A percentile compares a stretch with the other conserved stretches of the same genome.
phyloP scores from a whole-genome alignment of 768 basidiomycete species.

The Boletus tylopilopsis region DNA sequence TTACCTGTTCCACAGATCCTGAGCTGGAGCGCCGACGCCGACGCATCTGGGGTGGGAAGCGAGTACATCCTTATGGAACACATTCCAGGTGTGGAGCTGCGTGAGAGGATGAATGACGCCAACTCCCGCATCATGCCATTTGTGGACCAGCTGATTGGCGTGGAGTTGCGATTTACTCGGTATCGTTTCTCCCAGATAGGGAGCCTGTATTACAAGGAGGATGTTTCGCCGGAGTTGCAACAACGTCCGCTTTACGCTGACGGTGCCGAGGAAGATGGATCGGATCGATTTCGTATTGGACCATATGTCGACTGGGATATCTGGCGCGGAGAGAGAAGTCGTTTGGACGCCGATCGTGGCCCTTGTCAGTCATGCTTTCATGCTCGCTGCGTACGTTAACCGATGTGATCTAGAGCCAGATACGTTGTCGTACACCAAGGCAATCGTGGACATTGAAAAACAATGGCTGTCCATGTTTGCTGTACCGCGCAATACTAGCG shows the following conservation, averaged over 20 bases:
- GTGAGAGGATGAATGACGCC: conserved; percentile 10
- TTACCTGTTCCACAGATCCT: conserved; percentile 30
- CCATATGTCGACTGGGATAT: conserved; percentile 15
- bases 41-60: conserved; percentile 20
- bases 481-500: neutral
- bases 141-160: conserved; percentile 15
- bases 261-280: conserved; percentile 30
- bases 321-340: too few species aligned
- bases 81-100: conserved; percentile 17
- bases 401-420: neutral
- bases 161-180: conserved; percentile 19
- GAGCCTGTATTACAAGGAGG: conserved; percentile 35
- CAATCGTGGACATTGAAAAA: neutral
- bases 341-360: too few species aligned
- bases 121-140: conserved; percentile 1
- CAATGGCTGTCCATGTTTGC: neutral
- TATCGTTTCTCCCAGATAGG: conserved; percentile 30
- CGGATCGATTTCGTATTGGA: conserved; percentile 16
- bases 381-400: too few species aligned
- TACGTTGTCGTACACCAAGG: neutral
- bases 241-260: conserved; percentile 13
- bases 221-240: conserved; percentile 11
- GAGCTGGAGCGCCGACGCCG: conserved; percentile 26
- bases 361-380: conserved; percentile 27
- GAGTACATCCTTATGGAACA: conserved; percentile 37